Conservation (phyloP, 1,284 basidiomycete species). For the Rhodotorula mucilaginosa region DNA sequence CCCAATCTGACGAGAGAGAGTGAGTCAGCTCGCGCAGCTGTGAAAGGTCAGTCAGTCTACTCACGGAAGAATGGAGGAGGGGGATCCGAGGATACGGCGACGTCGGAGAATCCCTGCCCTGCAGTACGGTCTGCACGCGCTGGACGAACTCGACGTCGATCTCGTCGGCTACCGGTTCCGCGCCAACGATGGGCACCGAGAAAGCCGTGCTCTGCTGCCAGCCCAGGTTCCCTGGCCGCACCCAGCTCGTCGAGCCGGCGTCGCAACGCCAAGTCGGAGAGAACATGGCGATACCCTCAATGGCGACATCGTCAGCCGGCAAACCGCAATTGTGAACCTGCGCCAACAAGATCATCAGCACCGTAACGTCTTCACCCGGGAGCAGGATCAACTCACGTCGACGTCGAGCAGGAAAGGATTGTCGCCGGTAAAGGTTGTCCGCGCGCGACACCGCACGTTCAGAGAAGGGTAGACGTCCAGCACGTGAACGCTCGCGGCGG, state of each 20-base stretch:
- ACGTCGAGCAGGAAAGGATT: constrained; percentile 17
- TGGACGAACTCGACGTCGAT: constrained; percentile 6
- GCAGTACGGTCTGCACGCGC: constrained; percentile 28
- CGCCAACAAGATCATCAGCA: not conserved
- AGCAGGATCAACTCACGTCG: constrained; percentile 16
- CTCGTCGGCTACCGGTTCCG: not conserved
- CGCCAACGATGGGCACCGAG: constrained; percentile 1
- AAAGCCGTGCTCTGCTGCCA: constrained; percentile 28
- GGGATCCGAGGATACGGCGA: not conserved
- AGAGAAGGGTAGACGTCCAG: constrained; percentile 35
- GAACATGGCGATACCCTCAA: constrained; percentile 24
- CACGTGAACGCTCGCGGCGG: constrained; percentile 8
- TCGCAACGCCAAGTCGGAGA: constrained; percentile 24
- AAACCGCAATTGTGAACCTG: constrained; percentile 30
- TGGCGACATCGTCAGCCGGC: constrained; percentile 21
- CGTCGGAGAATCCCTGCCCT: constrained; percentile 20
- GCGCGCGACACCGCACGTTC: constrained; percentile 9
- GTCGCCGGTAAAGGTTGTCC: not conserved
- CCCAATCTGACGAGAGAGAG: too few relatives aligned
- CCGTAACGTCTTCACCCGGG: not conserved
- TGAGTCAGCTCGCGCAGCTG: too few relatives aligned
- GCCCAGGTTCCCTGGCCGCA: not conserved
- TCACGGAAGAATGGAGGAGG: too few relatives aligned
- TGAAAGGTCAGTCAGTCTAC: too few relatives aligned
- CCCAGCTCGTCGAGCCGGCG: not conserved